Conservation (phyloP, 2,329 filamentous ascomycete species). For the Stachybotrys echinatus region DNA sequence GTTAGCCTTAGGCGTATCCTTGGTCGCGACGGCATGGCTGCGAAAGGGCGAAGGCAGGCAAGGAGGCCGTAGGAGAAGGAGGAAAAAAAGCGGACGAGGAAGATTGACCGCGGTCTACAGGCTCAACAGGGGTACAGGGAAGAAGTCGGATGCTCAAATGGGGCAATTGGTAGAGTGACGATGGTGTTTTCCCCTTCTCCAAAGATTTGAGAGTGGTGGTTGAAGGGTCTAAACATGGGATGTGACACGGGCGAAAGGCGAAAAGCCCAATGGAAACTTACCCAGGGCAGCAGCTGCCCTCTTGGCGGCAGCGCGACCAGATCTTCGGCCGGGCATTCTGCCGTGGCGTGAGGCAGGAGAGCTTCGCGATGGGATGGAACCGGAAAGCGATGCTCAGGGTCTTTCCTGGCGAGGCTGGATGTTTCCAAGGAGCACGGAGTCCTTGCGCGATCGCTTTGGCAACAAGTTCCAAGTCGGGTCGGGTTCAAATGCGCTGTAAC, state of each 20-base stretch:
- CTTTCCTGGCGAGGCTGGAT: too few relatives aligned
- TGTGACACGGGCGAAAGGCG: not conserved
- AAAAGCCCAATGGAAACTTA: slow-evolving; percentile 24
- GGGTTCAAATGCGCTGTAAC: too few relatives aligned
- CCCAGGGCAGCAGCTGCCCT: slow-evolving; percentile 48
- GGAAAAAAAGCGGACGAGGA: not conserved
- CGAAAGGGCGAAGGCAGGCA: not conserved
- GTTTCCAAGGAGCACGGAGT: too few relatives aligned
- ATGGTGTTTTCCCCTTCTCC: too few relatives aligned
- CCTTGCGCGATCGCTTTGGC: too few relatives aligned
- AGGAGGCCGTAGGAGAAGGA: not conserved
- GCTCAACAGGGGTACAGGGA: not conserved
- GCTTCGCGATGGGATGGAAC: slow-evolving; percentile 4
- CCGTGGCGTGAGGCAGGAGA: not conserved
- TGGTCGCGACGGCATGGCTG: slow-evolving; percentile 18
- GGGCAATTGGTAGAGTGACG: not conserved
- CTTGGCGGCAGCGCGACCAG: slow-evolving; percentile 48
- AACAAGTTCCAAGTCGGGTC: too few relatives aligned
- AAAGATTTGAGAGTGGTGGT: not conserved
- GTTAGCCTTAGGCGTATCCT: slow-evolving; percentile 28
- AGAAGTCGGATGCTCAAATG: too few relatives aligned
- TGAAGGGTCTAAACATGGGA: not conserved
- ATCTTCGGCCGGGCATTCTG: slow-evolving; percentile 37
- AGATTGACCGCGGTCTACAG: not conserved
- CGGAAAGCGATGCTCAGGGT: slow-evolving; percentile 4